Evolutionary conservation across 352 stramenopile species (phyloP), one percentile per base, ranked within the genome.

Genomic region (Hyaloperonospora brassicae): DNA sequence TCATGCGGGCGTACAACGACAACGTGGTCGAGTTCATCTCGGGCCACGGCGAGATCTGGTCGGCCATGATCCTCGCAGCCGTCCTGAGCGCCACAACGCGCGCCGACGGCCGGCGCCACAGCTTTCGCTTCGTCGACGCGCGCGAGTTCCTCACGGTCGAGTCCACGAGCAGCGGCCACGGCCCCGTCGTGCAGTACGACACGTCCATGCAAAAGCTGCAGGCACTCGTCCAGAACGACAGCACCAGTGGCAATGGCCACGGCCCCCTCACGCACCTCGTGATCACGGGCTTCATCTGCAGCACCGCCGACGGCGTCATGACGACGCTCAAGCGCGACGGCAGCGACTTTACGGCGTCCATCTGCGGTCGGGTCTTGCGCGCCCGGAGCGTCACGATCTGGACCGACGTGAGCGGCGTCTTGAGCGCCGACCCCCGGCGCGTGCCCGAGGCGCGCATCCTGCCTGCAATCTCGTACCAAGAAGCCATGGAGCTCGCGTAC

Each of bases 401-500:
- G 95, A 99, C 94, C 8, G 94, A 99, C 65, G 94, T 98, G 7
- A 94, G 96, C 71, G 95, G 95, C 45, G 93, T 98, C 31, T 64
- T 97, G 23, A 96, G 87, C 48, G 93, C 94, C 4, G 95, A 99
- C 62, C 96, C 96, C 27, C 73, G 95, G 50, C 77, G 93, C 51
- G 96, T 99, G 23, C 92, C 93, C 2, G 84, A 96, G 55, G 93
- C 93, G 5, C 81, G 85, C 53, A 90, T 95, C 39, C 67, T 98
- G 11, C 61, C 76, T 13, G 82, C 98, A 62, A 77, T 98, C 14
- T 97, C 84, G 27, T 99, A 98, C 72, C 93, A 98, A 63, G 95
- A 99, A 70, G 96, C 96, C 35, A 98, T 98, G 90, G 96, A 98
- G 72, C 76, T 99, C 25, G 95, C 95, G 8, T 98, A 98, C 66